Percentiles rank a stretch among this genome's conserved stretches.
These are phyloP conservation scores for Acarospora socialis DNA, from an alignment of 2,329 filamentous ascomycete genomes.

Conservation along the genomic window DNA sequence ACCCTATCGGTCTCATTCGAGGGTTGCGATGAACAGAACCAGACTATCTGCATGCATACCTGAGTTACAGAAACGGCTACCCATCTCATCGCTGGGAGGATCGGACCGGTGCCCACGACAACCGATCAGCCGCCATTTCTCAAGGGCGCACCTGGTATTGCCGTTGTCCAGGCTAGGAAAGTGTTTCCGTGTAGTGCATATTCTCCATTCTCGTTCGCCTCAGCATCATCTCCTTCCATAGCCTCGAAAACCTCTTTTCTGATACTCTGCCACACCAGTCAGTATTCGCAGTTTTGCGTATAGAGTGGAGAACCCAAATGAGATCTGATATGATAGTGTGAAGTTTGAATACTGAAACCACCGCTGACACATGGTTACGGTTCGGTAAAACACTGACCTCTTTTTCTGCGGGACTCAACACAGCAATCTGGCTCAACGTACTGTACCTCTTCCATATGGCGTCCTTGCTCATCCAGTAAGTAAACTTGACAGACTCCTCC, in stretches of 20 bases:
- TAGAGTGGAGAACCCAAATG: not conserved
- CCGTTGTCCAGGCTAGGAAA: constrained; percentile 45
- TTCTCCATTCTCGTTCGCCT: constrained; percentile 47
- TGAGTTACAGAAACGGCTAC: not conserved
- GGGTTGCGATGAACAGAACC: no score
- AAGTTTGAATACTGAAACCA: no score
- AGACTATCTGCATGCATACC: no score
- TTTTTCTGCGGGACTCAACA: constrained; percentile 38
- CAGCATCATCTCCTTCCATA: constrained; percentile 38
- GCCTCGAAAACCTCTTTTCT: constrained; percentile 39
- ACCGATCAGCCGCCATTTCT: constrained; percentile 8
- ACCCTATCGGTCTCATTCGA: no score
- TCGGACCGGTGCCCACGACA: not conserved
- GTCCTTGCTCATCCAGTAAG: constrained; percentile 43
- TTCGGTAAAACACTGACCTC: constrained; percentile 29
- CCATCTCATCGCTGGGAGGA: not conserved
- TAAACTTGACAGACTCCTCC: constrained; percentile 42
- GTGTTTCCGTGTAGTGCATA: constrained; percentile 51
- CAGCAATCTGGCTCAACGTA: constrained; percentile 54
- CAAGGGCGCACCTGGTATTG: constrained; percentile 10
- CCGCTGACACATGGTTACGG: no score
- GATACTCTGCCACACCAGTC: constrained; percentile 25
- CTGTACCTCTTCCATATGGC: constrained; percentile 49
- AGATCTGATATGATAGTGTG: no score
- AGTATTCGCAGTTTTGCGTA: not conserved